phyloP scores from a whole-genome alignment of 2,329 filamentous ascomycete species.

The Pseudogymnoascus sp. region DNA sequence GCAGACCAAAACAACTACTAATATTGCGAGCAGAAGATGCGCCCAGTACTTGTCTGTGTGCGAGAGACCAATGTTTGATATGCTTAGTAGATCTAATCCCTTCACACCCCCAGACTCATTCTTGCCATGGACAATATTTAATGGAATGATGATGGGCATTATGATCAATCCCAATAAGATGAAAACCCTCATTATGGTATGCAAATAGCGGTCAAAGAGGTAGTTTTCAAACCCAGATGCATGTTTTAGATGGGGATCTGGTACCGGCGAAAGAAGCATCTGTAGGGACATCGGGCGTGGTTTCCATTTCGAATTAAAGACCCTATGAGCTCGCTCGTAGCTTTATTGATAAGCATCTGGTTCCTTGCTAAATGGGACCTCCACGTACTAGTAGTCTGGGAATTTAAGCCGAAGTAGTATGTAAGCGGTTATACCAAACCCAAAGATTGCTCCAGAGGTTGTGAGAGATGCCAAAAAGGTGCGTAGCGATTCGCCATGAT shows the following conservation, averaged over 20 bases:
- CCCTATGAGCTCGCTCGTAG: neutral
- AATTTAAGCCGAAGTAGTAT: slow-evolving; percentile 8
- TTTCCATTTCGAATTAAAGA: slow-evolving; percentile 9
- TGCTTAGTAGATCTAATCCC: slow-evolving; percentile 74
- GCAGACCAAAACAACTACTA: slow-evolving; percentile 71
- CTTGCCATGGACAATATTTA: slow-evolving; percentile 65
- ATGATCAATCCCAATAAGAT: slow-evolving; percentile 67
- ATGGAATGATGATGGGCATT: slow-evolving; percentile 70
- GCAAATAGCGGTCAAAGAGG: slow-evolving; percentile 83
- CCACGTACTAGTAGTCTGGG: slow-evolving; percentile 9
- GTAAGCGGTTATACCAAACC: slow-evolving; percentile 2
- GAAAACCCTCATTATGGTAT: slow-evolving; percentile 80
- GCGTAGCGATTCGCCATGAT: slow-evolving; percentile 9
- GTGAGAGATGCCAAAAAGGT: slow-evolving; percentile 12
- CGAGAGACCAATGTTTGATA: slow-evolving; percentile 63
- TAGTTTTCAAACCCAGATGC: slow-evolving; percentile 77
- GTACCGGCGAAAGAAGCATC: slow-evolving; percentile 12
- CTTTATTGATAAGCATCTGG: too few species aligned
- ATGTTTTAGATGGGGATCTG: slow-evolving; percentile 9
- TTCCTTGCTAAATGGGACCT: too few species aligned
- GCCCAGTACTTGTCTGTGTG: slow-evolving; percentile 67
- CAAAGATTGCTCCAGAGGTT: slow-evolving; percentile 8
- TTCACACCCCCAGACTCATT: slow-evolving; percentile 46
- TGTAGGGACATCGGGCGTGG: neutral
- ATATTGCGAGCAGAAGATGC: slow-evolving; percentile 68